Evolutionary conservation across 345 rosid genomes (phyloP).

Genomic region (Euphorbia tirucalli): DNA sequence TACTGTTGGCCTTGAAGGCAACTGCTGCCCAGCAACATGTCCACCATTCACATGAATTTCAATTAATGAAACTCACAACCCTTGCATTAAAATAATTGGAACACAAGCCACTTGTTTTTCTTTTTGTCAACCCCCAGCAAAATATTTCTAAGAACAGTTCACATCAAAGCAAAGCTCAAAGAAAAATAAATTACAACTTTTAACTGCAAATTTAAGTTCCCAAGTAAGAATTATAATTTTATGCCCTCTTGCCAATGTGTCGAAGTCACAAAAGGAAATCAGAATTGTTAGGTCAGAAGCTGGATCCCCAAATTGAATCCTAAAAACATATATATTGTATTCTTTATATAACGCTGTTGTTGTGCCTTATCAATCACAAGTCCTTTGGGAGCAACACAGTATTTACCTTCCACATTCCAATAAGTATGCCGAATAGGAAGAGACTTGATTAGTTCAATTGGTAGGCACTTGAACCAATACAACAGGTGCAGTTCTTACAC

Average conservation of each 20-base stretch:
- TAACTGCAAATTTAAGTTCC: neutral
- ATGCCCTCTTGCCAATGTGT: neutral
- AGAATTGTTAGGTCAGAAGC: neutral
- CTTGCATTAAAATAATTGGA: too few relatives aligned
- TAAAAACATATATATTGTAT: neutral
- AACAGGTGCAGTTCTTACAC: neutral
- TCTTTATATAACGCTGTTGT: neutral
- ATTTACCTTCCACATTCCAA: neutral
- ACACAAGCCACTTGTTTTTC: too few relatives aligned
- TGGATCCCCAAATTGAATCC: neutral
- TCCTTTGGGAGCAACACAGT: too few relatives aligned
- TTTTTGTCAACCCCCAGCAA: too few relatives aligned
- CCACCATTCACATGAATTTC: conserved; percentile 61
- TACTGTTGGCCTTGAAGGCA: conserved; percentile 50
- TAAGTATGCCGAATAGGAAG: neutral
- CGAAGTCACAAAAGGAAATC: neutral
- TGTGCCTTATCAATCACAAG: neutral
- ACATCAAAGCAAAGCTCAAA: too few relatives aligned
- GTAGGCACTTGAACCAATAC: neutral
- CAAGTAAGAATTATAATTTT: too few relatives aligned
- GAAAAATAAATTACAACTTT: too few relatives aligned
- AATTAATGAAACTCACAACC: too few relatives aligned
- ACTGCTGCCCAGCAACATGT: conserved; percentile 79
- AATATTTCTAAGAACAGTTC: too few relatives aligned
- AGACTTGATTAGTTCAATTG: neutral